Percentiles rank a stretch among this genome's conserved stretches.
Conservation (phyloP, 805 yeast genomes). For the Hanseniaspora nectarophila region DNA sequence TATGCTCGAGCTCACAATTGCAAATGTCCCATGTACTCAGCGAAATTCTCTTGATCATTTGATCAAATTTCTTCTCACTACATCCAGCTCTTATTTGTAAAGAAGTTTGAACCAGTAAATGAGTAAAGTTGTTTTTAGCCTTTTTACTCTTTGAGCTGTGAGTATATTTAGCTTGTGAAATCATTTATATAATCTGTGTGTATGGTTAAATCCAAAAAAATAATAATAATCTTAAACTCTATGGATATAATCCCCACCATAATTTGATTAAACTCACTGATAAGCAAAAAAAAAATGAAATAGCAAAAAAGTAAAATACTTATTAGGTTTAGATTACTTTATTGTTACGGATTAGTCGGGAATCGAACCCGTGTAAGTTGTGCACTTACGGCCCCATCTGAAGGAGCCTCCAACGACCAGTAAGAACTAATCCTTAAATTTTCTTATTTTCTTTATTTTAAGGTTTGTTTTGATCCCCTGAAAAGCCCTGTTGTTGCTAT, state of each 20-base stretch:
- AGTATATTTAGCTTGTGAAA: no score
- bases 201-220: background rate
- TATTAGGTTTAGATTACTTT: background rate
- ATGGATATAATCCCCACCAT: no score
- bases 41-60: background rate
- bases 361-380: constrained; percentile 15
- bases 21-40: background rate
- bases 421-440: constrained; percentile 14
- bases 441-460: background rate
- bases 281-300: background rate
- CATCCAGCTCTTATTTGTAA: background rate
- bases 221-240: no score
- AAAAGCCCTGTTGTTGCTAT: background rate
- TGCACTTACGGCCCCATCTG: constrained; percentile 15
- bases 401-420: constrained; percentile 16
- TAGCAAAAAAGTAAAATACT: background rate
- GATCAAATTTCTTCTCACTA: background rate
- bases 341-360: constrained; percentile 15
- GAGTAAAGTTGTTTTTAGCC: background rate
- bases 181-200: background rate
- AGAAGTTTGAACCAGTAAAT: background rate
- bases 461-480: background rate
- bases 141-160: background rate
- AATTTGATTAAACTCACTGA: no score
- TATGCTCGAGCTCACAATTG: background rate